Evolutionary conservation across 768 basidiomycete species (phyloP).

Genomic region (Gloeopeniophorella convolvens): DNA sequence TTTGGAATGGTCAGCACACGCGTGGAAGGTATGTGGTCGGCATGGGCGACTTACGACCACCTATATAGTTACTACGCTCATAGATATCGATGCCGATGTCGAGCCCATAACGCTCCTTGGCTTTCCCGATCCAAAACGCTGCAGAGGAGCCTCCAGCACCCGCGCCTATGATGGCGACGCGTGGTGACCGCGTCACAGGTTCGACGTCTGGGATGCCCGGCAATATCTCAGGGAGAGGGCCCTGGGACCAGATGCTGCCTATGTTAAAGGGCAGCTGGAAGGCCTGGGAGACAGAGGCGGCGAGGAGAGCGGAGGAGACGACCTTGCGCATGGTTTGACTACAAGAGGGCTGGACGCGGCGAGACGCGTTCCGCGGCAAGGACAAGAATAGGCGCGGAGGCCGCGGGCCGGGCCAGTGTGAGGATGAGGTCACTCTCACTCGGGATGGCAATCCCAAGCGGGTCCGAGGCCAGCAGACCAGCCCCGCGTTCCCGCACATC

Average conservation of each 20-base stretch:
- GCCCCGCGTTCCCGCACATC: no score
- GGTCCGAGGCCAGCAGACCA: no score
- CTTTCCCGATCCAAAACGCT: slow-evolving; percentile 78
- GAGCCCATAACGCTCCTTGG: slow-evolving; percentile 60
- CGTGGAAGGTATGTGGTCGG: not conserved
- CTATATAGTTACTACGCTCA: slow-evolving; percentile 69
- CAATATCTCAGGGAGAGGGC: no score
- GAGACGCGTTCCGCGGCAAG: not conserved
- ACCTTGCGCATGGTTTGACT: slow-evolving; percentile 9
- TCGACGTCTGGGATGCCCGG: not conserved
- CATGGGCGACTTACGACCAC: slow-evolving; percentile 62
- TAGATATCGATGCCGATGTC: slow-evolving; percentile 80
- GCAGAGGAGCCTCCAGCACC: slow-evolving; percentile 85
- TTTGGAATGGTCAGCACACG: slow-evolving; percentile 26
- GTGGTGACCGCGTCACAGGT: not conserved
- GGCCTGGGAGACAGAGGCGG: slow-evolving; percentile 23
- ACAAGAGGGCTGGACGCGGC: not conserved
- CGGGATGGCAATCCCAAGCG: no score
- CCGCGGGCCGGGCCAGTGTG: no score
- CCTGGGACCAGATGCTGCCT: not conserved
- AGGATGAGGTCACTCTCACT: no score
- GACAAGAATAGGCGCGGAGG: no score
- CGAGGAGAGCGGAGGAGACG: slow-evolving; percentile 23
- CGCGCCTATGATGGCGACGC: slow-evolving; percentile 85
- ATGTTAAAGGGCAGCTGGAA: slow-evolving; percentile 49